A percentile compares a stretch with the other conserved stretches of the same genome.
These are phyloP conservation scores for Fistulifera pelliculosa DNA, from an alignment of 108 stramenopile genomes.

Conservation along the genomic window DNA sequence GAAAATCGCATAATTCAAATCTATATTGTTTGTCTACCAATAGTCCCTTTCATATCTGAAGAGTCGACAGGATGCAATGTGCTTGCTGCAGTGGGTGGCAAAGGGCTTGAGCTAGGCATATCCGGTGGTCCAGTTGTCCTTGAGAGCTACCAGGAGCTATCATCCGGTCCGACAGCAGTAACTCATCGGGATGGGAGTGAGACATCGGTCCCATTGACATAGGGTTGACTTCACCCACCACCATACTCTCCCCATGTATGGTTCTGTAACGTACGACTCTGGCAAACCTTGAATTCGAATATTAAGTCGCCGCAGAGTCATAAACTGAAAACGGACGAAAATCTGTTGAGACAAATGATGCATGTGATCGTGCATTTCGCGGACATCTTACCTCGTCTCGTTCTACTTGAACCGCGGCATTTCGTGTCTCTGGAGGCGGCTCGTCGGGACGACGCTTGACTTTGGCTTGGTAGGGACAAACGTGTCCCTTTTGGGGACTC, in stretches of 20 bases:
- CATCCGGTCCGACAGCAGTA: conserved; percentile 5
- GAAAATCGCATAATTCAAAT: too few species aligned
- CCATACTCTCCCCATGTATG: conserved; percentile 36
- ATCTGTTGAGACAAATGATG: neutral
- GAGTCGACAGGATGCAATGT: too few species aligned
- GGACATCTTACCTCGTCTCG: conserved; percentile 66
- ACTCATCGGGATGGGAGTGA: conserved; percentile 7
- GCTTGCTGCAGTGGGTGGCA: too few species aligned
- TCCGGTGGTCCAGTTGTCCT: conserved; percentile 2
- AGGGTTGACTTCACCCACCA: conserved; percentile 19
- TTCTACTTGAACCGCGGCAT: conserved; percentile 80
- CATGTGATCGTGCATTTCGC: neutral
- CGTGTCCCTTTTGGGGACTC: conserved; percentile 89
- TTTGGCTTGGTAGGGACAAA: conserved; percentile 89
- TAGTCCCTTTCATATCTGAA: too few species aligned
- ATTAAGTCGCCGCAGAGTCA: conserved; percentile 80
- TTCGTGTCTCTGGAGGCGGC: conserved; percentile 72
- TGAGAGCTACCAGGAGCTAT: neutral
- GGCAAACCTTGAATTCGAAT: conserved; percentile 84
- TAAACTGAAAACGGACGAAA: too few species aligned
- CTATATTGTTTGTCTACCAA: too few species aligned
- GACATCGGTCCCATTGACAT: conserved; percentile 9
- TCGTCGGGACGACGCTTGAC: conserved; percentile 73
- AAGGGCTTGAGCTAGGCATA: too few species aligned
- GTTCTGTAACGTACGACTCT: conserved; percentile 74